Percentiles rank a stretch among this genome's conserved stretches.
These are phyloP conservation scores for Mucor velutinosus DNA, from an alignment of 371 early-diverging fungal genomes.

Conservation along the genomic window DNA sequence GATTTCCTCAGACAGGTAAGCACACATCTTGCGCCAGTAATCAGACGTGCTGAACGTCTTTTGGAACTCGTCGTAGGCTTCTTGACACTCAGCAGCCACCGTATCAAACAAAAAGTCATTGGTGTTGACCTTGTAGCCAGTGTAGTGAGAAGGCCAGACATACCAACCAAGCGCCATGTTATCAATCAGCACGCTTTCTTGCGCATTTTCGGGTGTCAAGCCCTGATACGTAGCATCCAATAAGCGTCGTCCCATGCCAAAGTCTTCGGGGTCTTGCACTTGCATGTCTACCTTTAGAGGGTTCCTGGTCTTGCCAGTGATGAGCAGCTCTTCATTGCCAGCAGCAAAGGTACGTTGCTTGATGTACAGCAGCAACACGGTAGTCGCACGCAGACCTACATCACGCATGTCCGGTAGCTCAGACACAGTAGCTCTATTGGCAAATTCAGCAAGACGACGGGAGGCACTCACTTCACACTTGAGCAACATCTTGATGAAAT, in stretches of 20 bases:
- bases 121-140: constrained; percentile 54
- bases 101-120: constrained; percentile 17
- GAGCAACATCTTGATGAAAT: constrained; percentile 70
- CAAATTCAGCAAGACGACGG: constrained; percentile 55
- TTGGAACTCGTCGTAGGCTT: constrained; percentile 56
- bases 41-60: constrained; percentile 44
- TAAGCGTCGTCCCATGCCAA: not conserved
- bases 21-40: constrained; percentile 62
- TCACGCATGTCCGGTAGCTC: constrained; percentile 76
- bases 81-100: constrained; percentile 52
- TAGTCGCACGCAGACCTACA: constrained; percentile 54
- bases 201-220: constrained; percentile 1
- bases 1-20: constrained; percentile 67
- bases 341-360: constrained; percentile 60
- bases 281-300: constrained; percentile 41
- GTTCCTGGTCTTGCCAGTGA: constrained; percentile 33
- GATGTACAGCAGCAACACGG: constrained; percentile 57
- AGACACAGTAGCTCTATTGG: constrained; percentile 60
- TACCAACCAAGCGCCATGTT: constrained; percentile 70
- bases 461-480: constrained; percentile 60
- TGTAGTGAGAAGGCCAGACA: constrained; percentile 69
- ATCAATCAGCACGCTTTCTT: constrained; percentile 53
- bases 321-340: constrained; percentile 52
- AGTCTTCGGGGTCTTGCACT: constrained; percentile 11
- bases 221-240: constrained; percentile 13